These are phyloP conservation scores for Micromonas pusilla DNA, from an alignment of 139 green algal species.

Conservation along the genomic window DNA sequence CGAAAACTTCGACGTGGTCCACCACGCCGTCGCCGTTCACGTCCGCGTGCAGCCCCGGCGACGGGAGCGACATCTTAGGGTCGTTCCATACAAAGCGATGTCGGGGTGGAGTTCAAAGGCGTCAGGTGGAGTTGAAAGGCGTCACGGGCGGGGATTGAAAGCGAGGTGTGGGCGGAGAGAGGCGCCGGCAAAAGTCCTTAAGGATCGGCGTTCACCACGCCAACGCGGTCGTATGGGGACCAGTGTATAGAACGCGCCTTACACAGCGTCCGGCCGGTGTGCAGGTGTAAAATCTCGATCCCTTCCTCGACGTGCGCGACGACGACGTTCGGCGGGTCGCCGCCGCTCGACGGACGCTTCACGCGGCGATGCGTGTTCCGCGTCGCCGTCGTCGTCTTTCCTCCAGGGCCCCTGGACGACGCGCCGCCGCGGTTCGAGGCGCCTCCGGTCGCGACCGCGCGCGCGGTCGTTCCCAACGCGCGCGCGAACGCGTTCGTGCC, in stretches of 20 bases:
- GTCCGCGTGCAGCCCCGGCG: constrained; percentile 75
- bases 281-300: constrained; percentile 86
- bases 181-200: too few relatives aligned
- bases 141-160: too few relatives aligned
- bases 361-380: constrained; percentile 4
- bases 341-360: constrained; percentile 22
- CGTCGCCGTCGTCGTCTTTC: not conserved
- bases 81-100: too few relatives aligned
- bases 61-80: constrained; percentile 71
- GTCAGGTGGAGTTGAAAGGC: too few relatives aligned
- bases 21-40: constrained; percentile 91
- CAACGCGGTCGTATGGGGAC: too few relatives aligned
- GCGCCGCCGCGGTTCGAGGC: too few relatives aligned
- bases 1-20: constrained; percentile 69
- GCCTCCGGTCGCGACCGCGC: too few relatives aligned
- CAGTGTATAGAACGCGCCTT: too few relatives aligned
- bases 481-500: constrained; percentile 11
- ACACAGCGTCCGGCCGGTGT: constrained; percentile 56
- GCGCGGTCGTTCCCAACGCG: constrained; percentile 26
- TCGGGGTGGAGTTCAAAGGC: too few relatives aligned
- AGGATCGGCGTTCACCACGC: too few relatives aligned
- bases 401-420: not conserved
- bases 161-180: too few relatives aligned
- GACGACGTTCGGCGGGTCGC: constrained; percentile 66
- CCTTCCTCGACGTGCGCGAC: constrained; percentile 85